phyloP scores from a whole-genome alignment of 2,329 filamentous ascomycete species.

The Paraconiothyrium sp. region DNA sequence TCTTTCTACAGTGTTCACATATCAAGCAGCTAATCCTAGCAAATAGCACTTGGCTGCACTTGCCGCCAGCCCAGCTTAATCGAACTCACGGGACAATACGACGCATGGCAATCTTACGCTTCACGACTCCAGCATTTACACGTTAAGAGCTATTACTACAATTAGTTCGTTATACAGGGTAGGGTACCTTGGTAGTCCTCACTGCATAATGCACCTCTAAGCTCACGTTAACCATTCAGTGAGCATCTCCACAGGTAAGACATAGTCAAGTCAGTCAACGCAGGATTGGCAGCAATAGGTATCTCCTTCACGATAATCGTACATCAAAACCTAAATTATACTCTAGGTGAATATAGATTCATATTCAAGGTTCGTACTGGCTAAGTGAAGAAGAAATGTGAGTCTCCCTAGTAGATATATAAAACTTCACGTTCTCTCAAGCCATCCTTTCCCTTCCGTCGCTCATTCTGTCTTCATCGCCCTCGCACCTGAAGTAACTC shows the following conservation, averaged over 20 bases:
- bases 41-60: too few relatives aligned
- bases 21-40: too few relatives aligned
- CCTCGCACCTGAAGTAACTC: not conserved
- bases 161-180: not conserved
- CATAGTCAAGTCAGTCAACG: not conserved
- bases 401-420: not conserved
- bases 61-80: not conserved
- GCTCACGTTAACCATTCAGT: not conserved
- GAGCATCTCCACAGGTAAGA: not conserved
- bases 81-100: not conserved
- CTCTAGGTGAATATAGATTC: not conserved
- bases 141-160: not conserved
- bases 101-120: not conserved
- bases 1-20: too few relatives aligned
- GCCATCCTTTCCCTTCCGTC: not conserved
- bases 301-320: not conserved
- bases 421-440: not conserved
- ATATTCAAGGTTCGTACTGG: not conserved
- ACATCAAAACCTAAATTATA: not conserved
- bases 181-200: not conserved
- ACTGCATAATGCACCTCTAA: not conserved
- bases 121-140: not conserved
- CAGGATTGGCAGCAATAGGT: not conserved
- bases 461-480: not conserved
- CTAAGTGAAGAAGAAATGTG: conserved; percentile 4